These are phyloP conservation scores for Aegilops bicornis DNA, from an alignment of 176 grass and related monocot genomes.

Conservation along the genomic window DNA sequence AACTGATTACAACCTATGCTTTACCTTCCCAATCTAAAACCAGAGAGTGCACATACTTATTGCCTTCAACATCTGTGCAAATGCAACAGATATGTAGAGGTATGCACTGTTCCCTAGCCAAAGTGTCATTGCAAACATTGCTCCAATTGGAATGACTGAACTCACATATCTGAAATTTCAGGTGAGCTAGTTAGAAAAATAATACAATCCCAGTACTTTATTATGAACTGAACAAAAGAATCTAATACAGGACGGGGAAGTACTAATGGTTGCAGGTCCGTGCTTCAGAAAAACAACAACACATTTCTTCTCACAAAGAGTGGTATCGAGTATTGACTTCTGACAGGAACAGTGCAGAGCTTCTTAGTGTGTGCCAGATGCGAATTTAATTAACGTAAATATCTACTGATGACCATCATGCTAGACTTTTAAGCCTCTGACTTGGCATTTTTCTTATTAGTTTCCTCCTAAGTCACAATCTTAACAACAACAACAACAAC, in stretches of 20 bases:
- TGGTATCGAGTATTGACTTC: background rate
- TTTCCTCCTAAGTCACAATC: background rate
- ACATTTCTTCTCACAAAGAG: background rate
- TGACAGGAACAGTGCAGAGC: background rate
- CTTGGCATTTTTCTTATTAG: background rate
- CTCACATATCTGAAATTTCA: slow-evolving; percentile 82
- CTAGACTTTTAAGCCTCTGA: slow-evolving; percentile 2
- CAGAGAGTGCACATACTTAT: slow-evolving; percentile 63
- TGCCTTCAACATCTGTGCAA: slow-evolving; percentile 99
- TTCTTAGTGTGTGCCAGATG: background rate
- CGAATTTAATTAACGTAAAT: background rate
- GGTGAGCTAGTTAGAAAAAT: background rate
- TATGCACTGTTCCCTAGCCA: slow-evolving; percentile 99
- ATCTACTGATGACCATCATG: background rate
- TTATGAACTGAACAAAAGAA: slow-evolving; percentile 5
- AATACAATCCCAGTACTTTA: background rate
- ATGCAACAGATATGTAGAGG: slow-evolving; percentile 99
- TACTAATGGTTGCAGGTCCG: background rate
- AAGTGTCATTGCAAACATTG: slow-evolving; percentile 98
- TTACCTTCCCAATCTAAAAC: slow-evolving; percentile 1
- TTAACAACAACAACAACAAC: background rate
- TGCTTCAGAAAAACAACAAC: background rate
- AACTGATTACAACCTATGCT: background rate
- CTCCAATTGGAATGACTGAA: slow-evolving; percentile 96
- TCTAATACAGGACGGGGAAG: background rate